Evolutionary conservation across 225 moss, liverwort and hornwort species (phyloP), one percentile per base, ranked within the genome.

Genomic region (Straminergon stramineum): DNA sequence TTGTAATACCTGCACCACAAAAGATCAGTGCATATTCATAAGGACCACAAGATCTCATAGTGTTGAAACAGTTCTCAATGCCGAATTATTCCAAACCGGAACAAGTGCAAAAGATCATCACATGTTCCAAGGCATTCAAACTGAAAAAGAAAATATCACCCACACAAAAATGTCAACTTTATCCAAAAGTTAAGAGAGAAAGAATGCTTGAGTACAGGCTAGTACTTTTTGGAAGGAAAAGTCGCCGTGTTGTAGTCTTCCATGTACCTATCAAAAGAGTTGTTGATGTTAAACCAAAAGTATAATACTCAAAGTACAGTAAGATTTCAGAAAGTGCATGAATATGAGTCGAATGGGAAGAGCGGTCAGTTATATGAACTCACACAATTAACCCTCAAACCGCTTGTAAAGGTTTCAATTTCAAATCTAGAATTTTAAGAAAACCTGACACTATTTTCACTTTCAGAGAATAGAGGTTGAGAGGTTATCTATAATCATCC

Each of bases 191-290:
- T 75, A 79, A 45, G 32, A 87, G 69, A 64, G 75, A 84, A 83
- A 30, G 61, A 86, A 85, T 35, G 76, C 85, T 91, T 87, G 20
- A 34, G 84, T 85, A 63, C 62, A 69, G 85, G 81, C 55, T 79
- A 79, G 74, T 91, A 98, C 98, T 97, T 99, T 91, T 99, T 99
- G 82, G 98, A 99, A 27, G 98, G 96, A 88, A 99, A 97, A 66
- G 98, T 99, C 10, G 97, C 96, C 58, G 98, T 99, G 90, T 99
- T 99, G 88, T 87, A 99, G 90, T 99, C 98, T 92, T 99, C 98
- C 98, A 99, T 99, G 91, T 96, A 98, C 90, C 98, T 98, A 90
- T 88, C 79, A 86, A 80, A 84, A 62, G 77, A 90, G 67, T 70
- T 43, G 58, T 87, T 55, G 65, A 64, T 60, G 84, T 55, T 23